Evolutionary conservation across 2,329 filamentous ascomycete species (phyloP).

Genomic region (Aspergillus clavatus): DNA sequence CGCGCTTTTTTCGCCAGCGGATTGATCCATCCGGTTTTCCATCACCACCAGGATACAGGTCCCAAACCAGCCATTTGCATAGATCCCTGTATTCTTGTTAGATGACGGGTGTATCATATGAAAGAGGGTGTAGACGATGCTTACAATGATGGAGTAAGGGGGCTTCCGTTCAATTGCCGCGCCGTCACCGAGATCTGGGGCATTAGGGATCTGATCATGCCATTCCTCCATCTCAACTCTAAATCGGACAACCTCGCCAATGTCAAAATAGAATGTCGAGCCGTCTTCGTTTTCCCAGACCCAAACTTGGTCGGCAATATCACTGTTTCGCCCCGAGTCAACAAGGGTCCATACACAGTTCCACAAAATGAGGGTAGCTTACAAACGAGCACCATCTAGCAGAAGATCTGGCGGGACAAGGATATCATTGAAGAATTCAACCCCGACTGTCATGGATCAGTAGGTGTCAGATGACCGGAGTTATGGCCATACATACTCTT

Average conservation of each 20-base stretch:
- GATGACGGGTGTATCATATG: slow-evolving; percentile 1
- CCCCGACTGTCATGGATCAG: slow-evolving; percentile 55
- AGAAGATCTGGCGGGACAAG: slow-evolving; percentile 70
- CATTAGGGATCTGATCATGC: slow-evolving; percentile 77
- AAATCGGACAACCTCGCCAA: slow-evolving; percentile 81
- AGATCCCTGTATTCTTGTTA: slow-evolving; percentile 34
- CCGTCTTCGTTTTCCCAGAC: slow-evolving; percentile 73
- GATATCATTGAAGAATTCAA: slow-evolving; percentile 93
- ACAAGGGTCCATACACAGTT: background rate
- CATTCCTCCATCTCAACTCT: slow-evolving; percentile 83
- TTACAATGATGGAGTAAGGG: slow-evolving; percentile 44
- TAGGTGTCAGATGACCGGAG: background rate
- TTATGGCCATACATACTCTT: slow-evolving; percentile 51
- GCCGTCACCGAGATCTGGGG: slow-evolving; percentile 60
- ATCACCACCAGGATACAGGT: slow-evolving; percentile 44
- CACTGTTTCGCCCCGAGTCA: slow-evolving; percentile 45
- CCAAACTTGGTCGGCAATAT: slow-evolving; percentile 73
- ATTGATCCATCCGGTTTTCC: slow-evolving; percentile 1
- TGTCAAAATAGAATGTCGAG: slow-evolving; percentile 77
- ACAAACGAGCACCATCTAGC: slow-evolving; percentile 73
- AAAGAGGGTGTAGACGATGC: slow-evolving; percentile 1
- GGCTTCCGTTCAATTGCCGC: slow-evolving; percentile 56
- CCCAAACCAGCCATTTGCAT: slow-evolving; percentile 46
- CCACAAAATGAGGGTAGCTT: slow-evolving; percentile 32
- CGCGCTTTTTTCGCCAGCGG: too few species aligned